Percentiles rank a stretch among this genome's conserved stretches.
These are phyloP conservation scores for Fusarium albidum DNA, from an alignment of 2,329 filamentous ascomycete species.

Conservation along the genomic window DNA sequence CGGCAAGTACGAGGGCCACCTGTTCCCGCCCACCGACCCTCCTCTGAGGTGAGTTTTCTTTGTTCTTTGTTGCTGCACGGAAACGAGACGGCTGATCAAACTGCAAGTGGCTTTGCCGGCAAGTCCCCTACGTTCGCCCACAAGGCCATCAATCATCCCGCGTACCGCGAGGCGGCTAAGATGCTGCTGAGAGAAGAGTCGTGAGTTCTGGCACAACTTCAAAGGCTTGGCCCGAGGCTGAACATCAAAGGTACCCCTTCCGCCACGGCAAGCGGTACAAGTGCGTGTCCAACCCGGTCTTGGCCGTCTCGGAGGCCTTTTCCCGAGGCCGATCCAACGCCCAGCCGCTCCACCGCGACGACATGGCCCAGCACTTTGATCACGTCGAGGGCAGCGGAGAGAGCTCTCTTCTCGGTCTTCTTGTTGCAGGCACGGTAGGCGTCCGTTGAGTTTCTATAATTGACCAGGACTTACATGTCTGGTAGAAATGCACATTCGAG, in stretches of 20 bases:
- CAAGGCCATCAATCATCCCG: constrained; percentile 6
- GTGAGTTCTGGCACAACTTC: neutral
- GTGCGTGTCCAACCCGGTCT: constrained; percentile 5
- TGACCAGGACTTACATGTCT: too few relatives aligned
- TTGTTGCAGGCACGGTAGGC: constrained; percentile 6
- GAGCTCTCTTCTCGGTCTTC: constrained; percentile 7
- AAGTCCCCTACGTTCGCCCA: constrained; percentile 9
- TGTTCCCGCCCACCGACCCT: constrained; percentile 1
- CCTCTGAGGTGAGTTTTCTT: constrained; percentile 10
- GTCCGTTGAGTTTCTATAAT: too few relatives aligned
- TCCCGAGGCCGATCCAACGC: constrained; percentile 2
- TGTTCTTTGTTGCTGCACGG: too few relatives aligned
- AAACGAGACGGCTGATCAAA: too few relatives aligned
- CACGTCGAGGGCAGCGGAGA: constrained; percentile 8
- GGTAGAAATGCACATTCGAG: neutral
- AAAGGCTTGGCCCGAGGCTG: too few relatives aligned
- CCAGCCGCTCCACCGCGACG: constrained; percentile 10
- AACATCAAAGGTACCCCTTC: neutral
- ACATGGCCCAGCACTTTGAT: constrained; percentile 12
- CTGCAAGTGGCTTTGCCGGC: constrained; percentile 9
- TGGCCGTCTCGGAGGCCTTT: constrained; percentile 12
- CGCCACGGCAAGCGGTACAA: constrained; percentile 4
- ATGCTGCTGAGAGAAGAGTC: constrained; percentile 1
- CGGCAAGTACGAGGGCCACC: neutral
- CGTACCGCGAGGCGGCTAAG: constrained; percentile 8